Evolutionary conservation across 768 basidiomycete species (phyloP).

Genomic region (Lactifluus rugatus): DNA sequence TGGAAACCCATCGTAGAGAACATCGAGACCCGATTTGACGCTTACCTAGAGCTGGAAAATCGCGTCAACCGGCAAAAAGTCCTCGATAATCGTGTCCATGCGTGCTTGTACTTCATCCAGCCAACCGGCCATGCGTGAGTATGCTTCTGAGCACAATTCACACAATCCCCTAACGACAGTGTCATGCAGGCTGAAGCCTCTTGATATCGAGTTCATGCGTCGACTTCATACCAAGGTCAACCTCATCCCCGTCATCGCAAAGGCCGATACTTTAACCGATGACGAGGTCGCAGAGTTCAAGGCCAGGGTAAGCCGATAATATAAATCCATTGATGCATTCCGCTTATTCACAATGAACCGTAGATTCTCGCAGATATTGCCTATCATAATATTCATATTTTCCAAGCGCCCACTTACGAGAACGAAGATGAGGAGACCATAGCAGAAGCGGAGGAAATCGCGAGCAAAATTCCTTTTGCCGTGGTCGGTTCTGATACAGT

Average conservation of each 20-base stretch:
- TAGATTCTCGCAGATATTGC: slow-evolving; percentile 90
- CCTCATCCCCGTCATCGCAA: slow-evolving; percentile 96
- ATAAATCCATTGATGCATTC: not conserved
- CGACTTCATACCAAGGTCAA: slow-evolving; percentile 96
- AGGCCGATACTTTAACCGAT: slow-evolving; percentile 95
- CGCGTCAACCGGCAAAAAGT: slow-evolving; percentile 92
- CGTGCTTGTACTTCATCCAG: slow-evolving; percentile 98
- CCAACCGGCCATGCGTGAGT: slow-evolving; percentile 96
- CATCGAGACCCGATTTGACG: slow-evolving; percentile 96
- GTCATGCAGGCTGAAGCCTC: slow-evolving; percentile 78
- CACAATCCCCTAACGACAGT: not conserved
- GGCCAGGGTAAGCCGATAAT: slow-evolving; percentile 52
- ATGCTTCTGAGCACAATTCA: not conserved
- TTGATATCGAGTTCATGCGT: slow-evolving; percentile 99
- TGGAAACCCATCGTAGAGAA: slow-evolving; percentile 99
- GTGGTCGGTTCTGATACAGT: slow-evolving; percentile 89
- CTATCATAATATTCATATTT: slow-evolving; percentile 94
- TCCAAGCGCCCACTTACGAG: slow-evolving; percentile 95
- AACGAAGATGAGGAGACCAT: slow-evolving; percentile 98
- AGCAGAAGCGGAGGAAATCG: slow-evolving; percentile 95
- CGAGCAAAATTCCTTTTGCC: slow-evolving; percentile 96
- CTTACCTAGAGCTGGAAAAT: slow-evolving; percentile 97
- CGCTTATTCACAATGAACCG: not conserved
- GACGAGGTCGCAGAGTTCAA: slow-evolving; percentile 93
- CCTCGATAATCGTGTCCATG: slow-evolving; percentile 95